Evolutionary conservation across 2,329 filamentous ascomycete genomes (phyloP).

Genomic region (Trichophyton equinum): DNA sequence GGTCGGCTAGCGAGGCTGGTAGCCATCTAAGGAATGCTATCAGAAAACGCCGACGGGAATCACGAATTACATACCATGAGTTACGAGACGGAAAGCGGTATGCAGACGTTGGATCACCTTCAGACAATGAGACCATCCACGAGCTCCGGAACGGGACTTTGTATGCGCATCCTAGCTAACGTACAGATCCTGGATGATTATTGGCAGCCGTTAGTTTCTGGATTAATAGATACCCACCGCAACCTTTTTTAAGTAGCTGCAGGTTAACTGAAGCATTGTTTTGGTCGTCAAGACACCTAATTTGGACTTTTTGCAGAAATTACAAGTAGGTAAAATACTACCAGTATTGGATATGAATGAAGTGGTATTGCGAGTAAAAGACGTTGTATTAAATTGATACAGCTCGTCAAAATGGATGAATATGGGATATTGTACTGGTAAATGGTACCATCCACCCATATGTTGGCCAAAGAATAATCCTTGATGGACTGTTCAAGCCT

Average conservation of each 20-base stretch:
- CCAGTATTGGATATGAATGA: too few relatives aligned
- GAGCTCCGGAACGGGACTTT: constrained; percentile 32
- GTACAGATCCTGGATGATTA: not conserved
- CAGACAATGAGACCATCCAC: constrained; percentile 28
- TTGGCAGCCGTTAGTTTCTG: not conserved
- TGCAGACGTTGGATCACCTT: constrained; percentile 29
- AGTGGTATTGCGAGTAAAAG: too few relatives aligned
- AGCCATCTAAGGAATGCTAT: constrained; percentile 8
- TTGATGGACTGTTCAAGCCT: too few relatives aligned
- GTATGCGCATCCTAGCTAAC: constrained; percentile 24
- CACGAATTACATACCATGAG: constrained; percentile 32
- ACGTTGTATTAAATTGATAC: too few relatives aligned
- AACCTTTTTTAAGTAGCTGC: not conserved
- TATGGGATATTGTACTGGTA: too few relatives aligned
- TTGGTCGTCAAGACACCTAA: too few relatives aligned
- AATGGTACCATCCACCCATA: too few relatives aligned
- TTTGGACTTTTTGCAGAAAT: too few relatives aligned
- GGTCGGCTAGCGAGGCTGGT: constrained; percentile 20
- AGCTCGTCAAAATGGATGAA: too few relatives aligned
- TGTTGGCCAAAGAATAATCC: too few relatives aligned
- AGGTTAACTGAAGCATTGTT: too few relatives aligned
- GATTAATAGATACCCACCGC: not conserved
- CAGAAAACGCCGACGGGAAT: constrained; percentile 14
- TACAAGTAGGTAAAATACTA: too few relatives aligned
- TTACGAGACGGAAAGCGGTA: constrained; percentile 32